A percentile compares a stretch with the other conserved stretches of the same genome.
These are phyloP conservation scores for Benincasa hispida DNA, from an alignment of 306 rosid species.

Conservation along the genomic window DNA sequence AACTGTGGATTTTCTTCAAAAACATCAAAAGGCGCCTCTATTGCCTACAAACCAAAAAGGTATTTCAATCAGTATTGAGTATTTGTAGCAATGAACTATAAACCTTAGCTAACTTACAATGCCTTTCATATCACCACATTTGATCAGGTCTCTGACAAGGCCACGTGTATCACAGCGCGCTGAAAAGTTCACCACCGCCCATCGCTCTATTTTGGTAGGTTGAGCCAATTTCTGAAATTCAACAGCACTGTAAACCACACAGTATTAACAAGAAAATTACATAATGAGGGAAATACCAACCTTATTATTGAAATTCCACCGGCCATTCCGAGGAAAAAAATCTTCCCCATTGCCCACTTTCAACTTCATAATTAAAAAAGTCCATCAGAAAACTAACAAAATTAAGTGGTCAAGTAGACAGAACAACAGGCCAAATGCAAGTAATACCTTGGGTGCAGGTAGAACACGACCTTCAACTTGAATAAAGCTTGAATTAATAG, in stretches of 20 bases:
- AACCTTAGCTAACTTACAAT: slow-evolving; percentile 47
- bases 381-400: background rate
- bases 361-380: slow-evolving; percentile 26
- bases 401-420: background rate
- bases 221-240: slow-evolving; percentile 44
- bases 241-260: background rate
- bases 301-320: slow-evolving; percentile 91
- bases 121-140: slow-evolving; percentile 65
- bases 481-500: slow-evolving; percentile 34
- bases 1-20: slow-evolving; percentile 47
- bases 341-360: slow-evolving; percentile 80
- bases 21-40: slow-evolving; percentile 42
- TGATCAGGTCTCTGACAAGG: slow-evolving; percentile 53
- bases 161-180: slow-evolving; percentile 59
- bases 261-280: background rate
- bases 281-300: slow-evolving; percentile 13
- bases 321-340: slow-evolving; percentile 71
- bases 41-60: slow-evolving; percentile 23
- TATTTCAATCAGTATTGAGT: background rate
- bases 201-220: slow-evolving; percentile 42
- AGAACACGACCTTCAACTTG: slow-evolving; percentile 85
- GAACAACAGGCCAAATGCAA: background rate
- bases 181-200: slow-evolving; percentile 85
- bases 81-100: background rate
- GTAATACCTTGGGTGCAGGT: slow-evolving; percentile 70